phyloP scores from a whole-genome alignment of 129 eudicot species.

The Artemisia annua region DNA sequence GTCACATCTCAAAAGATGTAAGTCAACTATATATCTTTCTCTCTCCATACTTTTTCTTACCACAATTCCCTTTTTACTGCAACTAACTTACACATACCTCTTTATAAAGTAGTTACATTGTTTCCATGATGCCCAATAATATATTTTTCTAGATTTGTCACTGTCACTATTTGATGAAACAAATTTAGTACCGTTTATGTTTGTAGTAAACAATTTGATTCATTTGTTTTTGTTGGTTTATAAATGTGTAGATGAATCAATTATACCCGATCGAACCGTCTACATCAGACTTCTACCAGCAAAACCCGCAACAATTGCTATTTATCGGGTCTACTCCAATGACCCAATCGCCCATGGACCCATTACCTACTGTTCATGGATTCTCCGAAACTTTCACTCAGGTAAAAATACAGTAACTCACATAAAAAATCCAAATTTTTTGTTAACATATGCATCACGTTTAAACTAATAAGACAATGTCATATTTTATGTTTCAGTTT shows the following conservation, averaged over 20 bases:
- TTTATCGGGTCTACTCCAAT: conserved; percentile 38
- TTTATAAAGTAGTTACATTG: too few species aligned
- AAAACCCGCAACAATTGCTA: conserved; percentile 41
- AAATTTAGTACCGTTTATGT: too few species aligned
- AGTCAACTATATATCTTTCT: conserved; percentile 33
- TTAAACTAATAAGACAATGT: not conserved
- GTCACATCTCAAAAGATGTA: conserved; percentile 69
- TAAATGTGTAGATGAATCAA: conserved; percentile 47
- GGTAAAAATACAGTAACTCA: conserved; percentile 35
- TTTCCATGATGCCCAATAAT: too few species aligned
- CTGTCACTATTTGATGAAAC: too few species aligned
- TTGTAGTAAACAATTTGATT: not conserved
- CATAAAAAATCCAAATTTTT: not conserved
- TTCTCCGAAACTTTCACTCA: conserved; percentile 54
- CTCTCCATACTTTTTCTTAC: not conserved
- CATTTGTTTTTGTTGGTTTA: conserved; percentile 26
- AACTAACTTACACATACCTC: too few species aligned
- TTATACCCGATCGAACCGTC: conserved; percentile 63
- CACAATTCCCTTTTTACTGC: too few species aligned
- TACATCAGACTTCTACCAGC: conserved; percentile 55
- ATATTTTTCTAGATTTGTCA: too few species aligned
- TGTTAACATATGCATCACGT: not conserved
- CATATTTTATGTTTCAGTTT: conserved; percentile 36
- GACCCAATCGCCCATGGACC: conserved; percentile 47
- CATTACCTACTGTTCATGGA: conserved; percentile 51